phyloP scores from a whole-genome alignment of 1,284 basidiomycete genomes.

The Apiotrichum laibachii region DNA sequence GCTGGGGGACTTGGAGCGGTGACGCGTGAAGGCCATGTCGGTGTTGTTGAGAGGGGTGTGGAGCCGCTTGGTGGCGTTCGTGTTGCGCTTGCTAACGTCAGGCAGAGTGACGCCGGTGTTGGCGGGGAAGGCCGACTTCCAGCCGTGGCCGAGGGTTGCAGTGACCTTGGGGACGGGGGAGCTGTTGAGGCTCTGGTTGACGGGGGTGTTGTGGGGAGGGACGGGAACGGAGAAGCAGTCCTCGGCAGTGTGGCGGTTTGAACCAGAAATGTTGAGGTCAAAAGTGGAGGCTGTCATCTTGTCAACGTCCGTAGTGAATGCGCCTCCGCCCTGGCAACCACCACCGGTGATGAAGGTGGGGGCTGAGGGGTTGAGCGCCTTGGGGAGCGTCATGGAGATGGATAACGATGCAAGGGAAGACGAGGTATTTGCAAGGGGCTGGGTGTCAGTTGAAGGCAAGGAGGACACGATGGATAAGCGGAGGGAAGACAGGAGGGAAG shows the following conservation, averaged over 20 bases:
- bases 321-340: neutral
- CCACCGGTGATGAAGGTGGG: neutral
- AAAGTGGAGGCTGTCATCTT: neutral
- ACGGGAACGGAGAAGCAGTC: neutral
- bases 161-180: neutral
- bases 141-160: neutral
- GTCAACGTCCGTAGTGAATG: neutral
- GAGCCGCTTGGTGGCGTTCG: neutral
- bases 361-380: constrained; percentile 13
- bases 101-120: neutral
- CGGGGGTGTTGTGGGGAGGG: constrained; percentile 9
- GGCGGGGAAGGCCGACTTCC: constrained; percentile 1
- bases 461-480: no score
- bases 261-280: neutral
- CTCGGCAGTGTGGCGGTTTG: neutral
- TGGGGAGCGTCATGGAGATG: neutral
- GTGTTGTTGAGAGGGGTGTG: neutral
- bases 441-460: neutral
- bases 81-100: neutral
- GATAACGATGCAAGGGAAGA: neutral
- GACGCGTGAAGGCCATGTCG: neutral
- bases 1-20: constrained; percentile 21
- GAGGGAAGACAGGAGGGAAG: constrained; percentile 1
- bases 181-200: neutral
- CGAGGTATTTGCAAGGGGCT: no score